Base-by-base conservation (phyloP, 176 grass and related monocot genomes). In the Sorghum bicolor region DNA sequence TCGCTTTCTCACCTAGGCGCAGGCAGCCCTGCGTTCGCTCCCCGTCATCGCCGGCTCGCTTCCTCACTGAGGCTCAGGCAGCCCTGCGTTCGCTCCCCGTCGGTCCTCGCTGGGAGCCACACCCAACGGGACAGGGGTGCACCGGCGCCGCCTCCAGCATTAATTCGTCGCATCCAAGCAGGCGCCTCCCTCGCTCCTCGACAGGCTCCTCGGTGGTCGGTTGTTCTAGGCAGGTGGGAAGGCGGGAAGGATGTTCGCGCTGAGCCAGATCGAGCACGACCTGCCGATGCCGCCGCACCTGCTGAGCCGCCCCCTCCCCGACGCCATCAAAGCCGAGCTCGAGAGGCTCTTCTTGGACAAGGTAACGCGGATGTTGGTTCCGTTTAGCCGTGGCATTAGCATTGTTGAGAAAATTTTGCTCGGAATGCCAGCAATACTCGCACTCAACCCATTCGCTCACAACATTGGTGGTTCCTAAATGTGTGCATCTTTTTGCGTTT, bases 261-360 rank as follows among this genome's bases (percentile, higher is more conserved):
- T 94, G 65, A 98, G 91, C 87, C 67, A 73, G 55, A 82, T 98
- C 8, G 89, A 98, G 83, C 96, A 92, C 60, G 80, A 84, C 72
- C 87, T 98, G 63, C 93, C 76, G 12, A 88, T 98, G 89, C 93
- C 93, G 11, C 93, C 96, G 38, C 83, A 86, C 74, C 30, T 98
- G 73, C 73, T 98, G 87, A 94, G 29, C 80, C 87, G 78, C 26
- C 91, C 93, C 61, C 86, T 98, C 25, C 31, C 74, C 2, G 89
- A 90, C 14, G 91, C 93, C 79, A 86, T 98, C 72, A 92, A 89
- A 77, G 80, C 76, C 13, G 85, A 94, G 89, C 91, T 98, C 31
- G 91, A 95, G 80, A 94, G 84, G 64, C 80, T 95, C 66, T 98
- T 92, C 69, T 58, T 95, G 38, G 91, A 98, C 80, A 98, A 94